These are phyloP conservation scores for Funneliformis mosseae DNA, from an alignment of 192 early-diverging fungal species.

Conservation along the genomic window DNA sequence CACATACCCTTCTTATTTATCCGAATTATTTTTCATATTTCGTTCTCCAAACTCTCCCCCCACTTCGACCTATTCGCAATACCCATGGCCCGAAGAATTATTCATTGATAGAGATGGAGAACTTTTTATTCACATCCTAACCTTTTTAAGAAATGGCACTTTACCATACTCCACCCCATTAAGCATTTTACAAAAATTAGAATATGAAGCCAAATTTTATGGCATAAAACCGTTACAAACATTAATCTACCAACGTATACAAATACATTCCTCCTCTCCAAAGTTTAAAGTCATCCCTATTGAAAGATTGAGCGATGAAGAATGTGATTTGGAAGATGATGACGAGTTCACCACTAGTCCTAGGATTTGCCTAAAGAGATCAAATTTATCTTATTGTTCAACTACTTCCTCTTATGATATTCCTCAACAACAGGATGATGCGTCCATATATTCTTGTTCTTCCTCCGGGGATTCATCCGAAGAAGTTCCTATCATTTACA, in stretches of 20 bases:
- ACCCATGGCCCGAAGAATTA: slow-evolving; percentile 17
- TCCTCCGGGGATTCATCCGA: not conserved
- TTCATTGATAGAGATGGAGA: slow-evolving; percentile 21
- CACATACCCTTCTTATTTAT: slow-evolving; percentile 16
- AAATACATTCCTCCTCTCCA: not conserved
- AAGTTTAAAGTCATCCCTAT: slow-evolving; percentile 18
- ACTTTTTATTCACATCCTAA: not conserved
- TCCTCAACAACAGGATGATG: not conserved
- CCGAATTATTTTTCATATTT: slow-evolving; percentile 21
- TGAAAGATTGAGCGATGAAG: not conserved
- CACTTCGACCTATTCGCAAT: not conserved
- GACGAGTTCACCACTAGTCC: not conserved
- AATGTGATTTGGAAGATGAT: not conserved
- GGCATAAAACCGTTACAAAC: slow-evolving; percentile 16
- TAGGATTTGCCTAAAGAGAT: not conserved
- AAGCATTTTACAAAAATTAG: slow-evolving; percentile 14
- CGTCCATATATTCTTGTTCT: not conserved
- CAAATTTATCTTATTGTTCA: not conserved
- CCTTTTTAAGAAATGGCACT: slow-evolving; percentile 6
- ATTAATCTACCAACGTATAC: not conserved
- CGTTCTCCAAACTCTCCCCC: not conserved
- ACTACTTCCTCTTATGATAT: not conserved
- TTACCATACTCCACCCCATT: not conserved
- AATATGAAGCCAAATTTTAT: slow-evolving; percentile 15
- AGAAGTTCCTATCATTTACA: slow-evolving; percentile 25